phyloP scores from a whole-genome alignment of 495 filamentous ascomycete species.

The Aspergillus haitiensis region DNA sequence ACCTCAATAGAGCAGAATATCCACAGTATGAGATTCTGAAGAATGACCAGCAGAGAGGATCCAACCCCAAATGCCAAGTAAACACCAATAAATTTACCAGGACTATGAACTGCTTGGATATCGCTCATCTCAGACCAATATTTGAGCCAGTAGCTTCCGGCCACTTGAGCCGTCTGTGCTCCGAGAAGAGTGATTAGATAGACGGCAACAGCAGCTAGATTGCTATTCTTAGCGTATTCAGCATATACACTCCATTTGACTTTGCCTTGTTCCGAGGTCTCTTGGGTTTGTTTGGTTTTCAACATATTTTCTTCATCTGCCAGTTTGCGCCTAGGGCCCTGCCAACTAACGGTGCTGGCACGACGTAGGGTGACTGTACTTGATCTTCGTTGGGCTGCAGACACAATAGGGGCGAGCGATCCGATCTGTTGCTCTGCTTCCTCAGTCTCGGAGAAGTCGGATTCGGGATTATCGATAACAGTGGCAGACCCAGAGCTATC shows the following conservation, averaged over 20 bases:
- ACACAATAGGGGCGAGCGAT: slow-evolving; percentile 69
- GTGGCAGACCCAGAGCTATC: slow-evolving; percentile 55
- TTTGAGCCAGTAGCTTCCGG: slow-evolving; percentile 90
- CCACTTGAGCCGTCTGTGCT: slow-evolving; percentile 77
- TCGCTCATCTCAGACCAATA: slow-evolving; percentile 82
- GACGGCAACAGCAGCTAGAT: slow-evolving; percentile 75
- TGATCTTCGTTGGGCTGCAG: slow-evolving; percentile 55
- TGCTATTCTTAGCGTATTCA: slow-evolving; percentile 93
- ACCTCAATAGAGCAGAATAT: slow-evolving; percentile 99
- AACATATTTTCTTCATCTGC: slow-evolving; percentile 76
- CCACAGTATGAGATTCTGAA: slow-evolving; percentile 95
- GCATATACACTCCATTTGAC: slow-evolving; percentile 92
- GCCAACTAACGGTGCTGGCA: slow-evolving; percentile 89
- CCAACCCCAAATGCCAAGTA: slow-evolving; percentile 94
- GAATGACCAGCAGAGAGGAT: slow-evolving; percentile 77
- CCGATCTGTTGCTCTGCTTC: slow-evolving; percentile 68
- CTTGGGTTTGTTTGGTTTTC: slow-evolving; percentile 83
- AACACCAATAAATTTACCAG: slow-evolving; percentile 89
- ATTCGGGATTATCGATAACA: slow-evolving; percentile 51
- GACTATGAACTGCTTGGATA: slow-evolving; percentile 61
- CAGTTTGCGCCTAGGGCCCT: slow-evolving; percentile 76
- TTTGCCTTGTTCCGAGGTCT: slow-evolving; percentile 87
- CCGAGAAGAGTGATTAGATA: slow-evolving; percentile 77
- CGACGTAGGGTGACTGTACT: slow-evolving; percentile 80
- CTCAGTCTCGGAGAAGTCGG: slow-evolving; percentile 60